Evolutionary conservation across 257 asterid genomes (phyloP).

Genomic region (Solanum corneliomulleri): DNA sequence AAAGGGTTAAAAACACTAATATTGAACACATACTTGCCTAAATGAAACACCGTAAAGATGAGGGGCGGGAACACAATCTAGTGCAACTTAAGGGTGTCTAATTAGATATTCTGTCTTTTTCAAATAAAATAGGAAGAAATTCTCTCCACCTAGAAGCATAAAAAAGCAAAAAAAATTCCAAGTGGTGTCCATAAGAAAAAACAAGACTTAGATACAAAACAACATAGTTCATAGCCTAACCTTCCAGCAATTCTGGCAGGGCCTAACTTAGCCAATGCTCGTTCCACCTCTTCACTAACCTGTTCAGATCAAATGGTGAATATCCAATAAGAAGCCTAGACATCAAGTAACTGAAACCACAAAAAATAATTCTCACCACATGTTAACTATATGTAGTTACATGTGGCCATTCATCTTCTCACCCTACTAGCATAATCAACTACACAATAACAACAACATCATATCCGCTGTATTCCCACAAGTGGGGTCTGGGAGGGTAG

Average conservation of each 20-base stretch:
- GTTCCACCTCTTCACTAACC: constrained; percentile 99
- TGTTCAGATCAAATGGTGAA: constrained; percentile 18
- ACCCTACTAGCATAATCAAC: neutral
- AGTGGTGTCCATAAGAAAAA: neutral
- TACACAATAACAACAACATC: neutral
- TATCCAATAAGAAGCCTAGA: neutral
- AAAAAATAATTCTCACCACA: neutral
- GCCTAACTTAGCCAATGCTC: constrained; percentile 91
- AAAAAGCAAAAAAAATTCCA: neutral
- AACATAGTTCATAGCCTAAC: constrained; percentile 18
- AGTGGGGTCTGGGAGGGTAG: neutral
- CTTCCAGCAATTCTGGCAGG: constrained; percentile 79
- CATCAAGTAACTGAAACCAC: neutral
- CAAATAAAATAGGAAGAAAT: neutral
- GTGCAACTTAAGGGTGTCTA: neutral
- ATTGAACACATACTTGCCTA: neutral
- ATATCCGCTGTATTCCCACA: neutral
- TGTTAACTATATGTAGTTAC: neutral
- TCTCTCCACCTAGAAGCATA: neutral
- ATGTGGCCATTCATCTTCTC: neutral
- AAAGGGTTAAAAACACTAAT: neutral
- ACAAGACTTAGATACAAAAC: neutral
- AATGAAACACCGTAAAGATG: neutral
- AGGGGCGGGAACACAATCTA: neutral
- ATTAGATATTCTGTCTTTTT: neutral